A percentile compares a stretch with the other conserved stretches of the same genome.
Evolutionary conservation across 495 filamentous ascomycete genomes (phyloP).

Genomic region (Umbilicaria muhlenbergii): DNA sequence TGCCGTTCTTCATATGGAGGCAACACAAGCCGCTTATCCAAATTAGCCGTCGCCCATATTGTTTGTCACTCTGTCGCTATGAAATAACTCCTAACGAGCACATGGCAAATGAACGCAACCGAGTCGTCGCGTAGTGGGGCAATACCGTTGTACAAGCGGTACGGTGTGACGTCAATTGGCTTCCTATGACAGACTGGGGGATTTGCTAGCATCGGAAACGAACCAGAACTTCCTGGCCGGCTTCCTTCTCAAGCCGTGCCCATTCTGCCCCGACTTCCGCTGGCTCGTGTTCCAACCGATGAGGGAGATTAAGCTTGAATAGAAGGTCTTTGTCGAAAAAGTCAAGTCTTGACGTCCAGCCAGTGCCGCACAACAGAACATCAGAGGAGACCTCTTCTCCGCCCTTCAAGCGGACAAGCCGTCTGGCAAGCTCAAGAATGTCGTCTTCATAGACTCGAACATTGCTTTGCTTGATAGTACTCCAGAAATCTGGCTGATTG

Average conservation of each 20-base stretch:
- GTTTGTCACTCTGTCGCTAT: conserved; percentile 26
- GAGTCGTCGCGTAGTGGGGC: conserved; percentile 21
- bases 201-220: conserved; percentile 21
- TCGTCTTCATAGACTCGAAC: conserved; percentile 22
- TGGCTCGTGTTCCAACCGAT: conserved; percentile 9
- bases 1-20: conserved; percentile 15
- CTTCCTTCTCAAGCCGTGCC: conserved; percentile 15
- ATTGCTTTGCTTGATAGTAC: conserved; percentile 19
- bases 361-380: conserved; percentile 24
- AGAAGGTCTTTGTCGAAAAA: conserved; percentile 11
- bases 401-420: conserved; percentile 12
- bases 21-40: conserved; percentile 21
- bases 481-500: conserved; percentile 23
- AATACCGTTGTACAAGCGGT: conserved; percentile 24
- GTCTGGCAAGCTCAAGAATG: conserved; percentile 9
- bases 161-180: conserved; percentile 15
- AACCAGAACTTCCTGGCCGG: conserved; percentile 19
- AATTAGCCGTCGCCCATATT: conserved; percentile 26
- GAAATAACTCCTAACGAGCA: conserved; percentile 20
- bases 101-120: conserved; percentile 26
- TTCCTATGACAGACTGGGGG: conserved; percentile 17
- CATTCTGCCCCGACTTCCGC: conserved; percentile 13
- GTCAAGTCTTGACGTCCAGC: conserved; percentile 17
- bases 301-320: conserved; percentile 17
- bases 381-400: conserved; percentile 17